Percentiles rank a stretch among this genome's conserved stretches.
Conservation (phyloP, 257 asterid genomes). For the Nicotiana attenuata region DNA sequence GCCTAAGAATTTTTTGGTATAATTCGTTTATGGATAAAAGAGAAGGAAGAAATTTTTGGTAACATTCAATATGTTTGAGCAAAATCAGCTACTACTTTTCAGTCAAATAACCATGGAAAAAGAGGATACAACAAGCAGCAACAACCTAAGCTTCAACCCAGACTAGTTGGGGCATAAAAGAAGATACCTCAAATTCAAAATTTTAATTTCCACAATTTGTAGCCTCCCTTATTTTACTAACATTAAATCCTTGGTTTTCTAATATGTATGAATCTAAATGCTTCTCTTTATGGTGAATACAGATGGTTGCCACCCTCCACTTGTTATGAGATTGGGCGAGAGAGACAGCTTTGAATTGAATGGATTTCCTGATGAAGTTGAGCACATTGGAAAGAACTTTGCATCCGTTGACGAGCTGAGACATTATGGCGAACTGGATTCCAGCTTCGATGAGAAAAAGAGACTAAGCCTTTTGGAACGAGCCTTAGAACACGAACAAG, state of each 20-base stretch:
- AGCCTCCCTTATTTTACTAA: not conserved
- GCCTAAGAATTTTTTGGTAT: not conserved
- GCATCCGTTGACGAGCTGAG: conserved; percentile 25
- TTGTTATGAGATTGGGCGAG: conserved; percentile 24
- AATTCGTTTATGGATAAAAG: not conserved
- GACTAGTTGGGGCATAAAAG: not conserved
- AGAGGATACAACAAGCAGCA: not conserved
- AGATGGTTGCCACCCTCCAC: conserved; percentile 38
- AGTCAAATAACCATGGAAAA: not conserved
- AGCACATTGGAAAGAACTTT: conserved; percentile 17
- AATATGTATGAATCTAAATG: not conserved
- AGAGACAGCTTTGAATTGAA: conserved; percentile 23
- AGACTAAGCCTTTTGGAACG: conserved; percentile 42
- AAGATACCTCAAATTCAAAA: not conserved
- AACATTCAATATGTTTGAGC: not conserved
- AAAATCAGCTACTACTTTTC: not conserved
- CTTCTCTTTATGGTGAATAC: not conserved
- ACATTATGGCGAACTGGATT: not conserved
- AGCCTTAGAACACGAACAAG: conserved; percentile 58
- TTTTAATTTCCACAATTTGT: not conserved
- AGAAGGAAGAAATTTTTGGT: not conserved
- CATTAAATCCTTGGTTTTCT: not conserved
- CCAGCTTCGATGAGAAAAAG: conserved; percentile 22
- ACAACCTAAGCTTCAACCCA: not conserved
- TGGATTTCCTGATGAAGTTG: conserved; percentile 21